Evolutionary conservation across 495 filamentous ascomycete species (phyloP).

Genomic region (Trichoderma asperelloides): DNA sequence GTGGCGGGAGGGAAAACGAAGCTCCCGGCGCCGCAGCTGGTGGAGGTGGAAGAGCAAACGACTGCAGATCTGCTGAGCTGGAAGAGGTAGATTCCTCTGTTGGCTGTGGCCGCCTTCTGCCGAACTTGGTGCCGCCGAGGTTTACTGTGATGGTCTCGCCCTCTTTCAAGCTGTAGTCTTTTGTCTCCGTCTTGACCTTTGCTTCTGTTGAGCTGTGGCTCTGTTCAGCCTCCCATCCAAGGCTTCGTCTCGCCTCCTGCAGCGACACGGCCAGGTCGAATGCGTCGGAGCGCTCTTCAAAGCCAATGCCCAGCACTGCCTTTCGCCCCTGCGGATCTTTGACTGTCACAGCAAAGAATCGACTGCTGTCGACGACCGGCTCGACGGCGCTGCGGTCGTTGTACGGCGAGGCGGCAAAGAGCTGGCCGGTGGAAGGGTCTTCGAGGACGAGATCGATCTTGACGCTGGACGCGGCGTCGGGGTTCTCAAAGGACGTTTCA

Average conservation of each 20-base stretch:
- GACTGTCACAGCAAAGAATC: slow-evolving; percentile 77
- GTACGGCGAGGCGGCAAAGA: slow-evolving; percentile 78
- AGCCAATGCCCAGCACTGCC: slow-evolving; percentile 72
- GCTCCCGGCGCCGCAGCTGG: slow-evolving; percentile 25
- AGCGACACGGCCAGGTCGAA: slow-evolving; percentile 76
- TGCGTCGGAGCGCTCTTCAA: slow-evolving; percentile 73
- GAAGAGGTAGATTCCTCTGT: slow-evolving; percentile 12
- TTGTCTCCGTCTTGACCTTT: slow-evolving; percentile 34
- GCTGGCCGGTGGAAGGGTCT: slow-evolving; percentile 54
- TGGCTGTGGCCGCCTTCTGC: slow-evolving; percentile 21
- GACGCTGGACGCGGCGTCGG: slow-evolving; percentile 29
- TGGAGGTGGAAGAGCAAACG: slow-evolving; percentile 47
- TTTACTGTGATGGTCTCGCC: slow-evolving; percentile 79
- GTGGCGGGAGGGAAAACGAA: slow-evolving; percentile 44
- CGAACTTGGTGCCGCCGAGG: slow-evolving; percentile 46
- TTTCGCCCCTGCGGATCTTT: slow-evolving; percentile 58
- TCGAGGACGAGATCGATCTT: slow-evolving; percentile 68
- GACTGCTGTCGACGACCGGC: slow-evolving; percentile 60
- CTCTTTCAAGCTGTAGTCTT: slow-evolving; percentile 73
- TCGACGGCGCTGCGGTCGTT: slow-evolving; percentile 49
- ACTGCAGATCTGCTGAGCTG: slow-evolving; percentile 22
- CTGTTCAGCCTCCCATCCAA: slow-evolving; percentile 32
- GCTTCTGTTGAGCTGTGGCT: slow-evolving; percentile 19
- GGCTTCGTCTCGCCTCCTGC: slow-evolving; percentile 56
- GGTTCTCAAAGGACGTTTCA: slow-evolving; percentile 52